Evolutionary conservation across 192 early-diverging fungal species (phyloP).

Genomic region (Linnemannia hyalina): DNA sequence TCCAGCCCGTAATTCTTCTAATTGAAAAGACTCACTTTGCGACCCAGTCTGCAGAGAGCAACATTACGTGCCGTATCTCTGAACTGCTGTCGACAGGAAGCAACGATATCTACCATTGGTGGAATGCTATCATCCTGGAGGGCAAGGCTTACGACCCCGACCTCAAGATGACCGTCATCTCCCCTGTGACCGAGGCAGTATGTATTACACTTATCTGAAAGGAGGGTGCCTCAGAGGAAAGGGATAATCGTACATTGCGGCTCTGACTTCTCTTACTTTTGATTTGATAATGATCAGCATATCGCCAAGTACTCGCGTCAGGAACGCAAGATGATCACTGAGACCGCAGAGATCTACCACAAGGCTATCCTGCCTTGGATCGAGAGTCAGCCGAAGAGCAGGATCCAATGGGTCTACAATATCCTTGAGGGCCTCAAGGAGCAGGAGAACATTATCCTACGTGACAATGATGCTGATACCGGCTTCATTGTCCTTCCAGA

Average conservation of each 20-base stretch:
- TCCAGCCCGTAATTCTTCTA: conserved; percentile 53
- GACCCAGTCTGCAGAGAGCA: conserved; percentile 31
- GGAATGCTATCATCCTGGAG: conserved; percentile 57
- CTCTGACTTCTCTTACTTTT: neutral
- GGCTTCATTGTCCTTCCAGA: conserved; percentile 86
- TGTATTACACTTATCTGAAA: neutral
- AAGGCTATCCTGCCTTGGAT: conserved; percentile 70
- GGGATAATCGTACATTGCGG: neutral
- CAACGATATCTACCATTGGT: conserved; percentile 81
- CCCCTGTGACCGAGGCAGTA: conserved; percentile 72
- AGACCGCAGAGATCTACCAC: conserved; percentile 75
- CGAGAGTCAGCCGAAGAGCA: conserved; percentile 65
- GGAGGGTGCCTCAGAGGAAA: neutral
- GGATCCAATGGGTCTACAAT: conserved; percentile 86
- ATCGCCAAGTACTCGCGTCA: conserved; percentile 80
- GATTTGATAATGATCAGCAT: conserved; percentile 55
- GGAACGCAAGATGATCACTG: conserved; percentile 67
- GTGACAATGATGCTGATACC: conserved; percentile 65
- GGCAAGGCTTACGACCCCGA: conserved; percentile 56
- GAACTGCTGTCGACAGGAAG: conserved; percentile 58
- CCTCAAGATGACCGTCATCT: conserved; percentile 71
- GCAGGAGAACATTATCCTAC: conserved; percentile 72
- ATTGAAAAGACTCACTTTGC: conserved; percentile 67
- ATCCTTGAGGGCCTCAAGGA: conserved; percentile 77
- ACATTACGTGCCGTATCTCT: conserved; percentile 47